These are phyloP conservation scores for Acanthamoeba quina DNA, from an alignment of 208 protist species.

Conservation along the genomic window DNA sequence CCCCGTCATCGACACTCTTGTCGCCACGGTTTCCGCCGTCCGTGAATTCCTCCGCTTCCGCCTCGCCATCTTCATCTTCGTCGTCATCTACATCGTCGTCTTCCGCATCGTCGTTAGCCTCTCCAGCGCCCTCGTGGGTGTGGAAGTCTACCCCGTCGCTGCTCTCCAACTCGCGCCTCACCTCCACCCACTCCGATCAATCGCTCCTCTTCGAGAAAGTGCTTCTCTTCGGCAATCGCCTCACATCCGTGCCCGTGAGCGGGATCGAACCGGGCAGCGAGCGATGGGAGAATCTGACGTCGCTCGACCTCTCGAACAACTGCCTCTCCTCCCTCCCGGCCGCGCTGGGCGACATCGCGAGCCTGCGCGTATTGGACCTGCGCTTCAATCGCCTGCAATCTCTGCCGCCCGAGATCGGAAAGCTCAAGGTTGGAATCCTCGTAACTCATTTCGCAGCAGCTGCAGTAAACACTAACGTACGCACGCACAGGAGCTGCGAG, in stretches of 20 bases:
- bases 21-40: too few species aligned
- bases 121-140: slow-evolving; percentile 39
- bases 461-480: neutral
- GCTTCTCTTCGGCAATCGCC: slow-evolving; percentile 65
- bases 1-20: too few species aligned
- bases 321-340: slow-evolving; percentile 24
- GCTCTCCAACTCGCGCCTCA: slow-evolving; percentile 19
- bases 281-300: slow-evolving; percentile 55
- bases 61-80: neutral
- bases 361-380: slow-evolving; percentile 26
- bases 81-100: neutral
- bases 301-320: slow-evolving; percentile 50
- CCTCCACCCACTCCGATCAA: slow-evolving; percentile 32
- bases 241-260: slow-evolving; percentile 1
- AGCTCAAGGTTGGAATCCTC: slow-evolving; percentile 9
- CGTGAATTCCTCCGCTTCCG: neutral
- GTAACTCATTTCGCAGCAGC: neutral
- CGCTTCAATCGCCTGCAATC: slow-evolving; percentile 23
- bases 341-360: slow-evolving; percentile 26
- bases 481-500: slow-evolving; percentile 40
- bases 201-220: slow-evolving; percentile 57
- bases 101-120: neutral
- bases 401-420: slow-evolving; percentile 44
- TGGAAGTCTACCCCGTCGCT: slow-evolving; percentile 21
- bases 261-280: neutral